Base-by-base conservation (phyloP, 2,329 filamentous ascomycete species). In the Didymella pomorum region DNA sequence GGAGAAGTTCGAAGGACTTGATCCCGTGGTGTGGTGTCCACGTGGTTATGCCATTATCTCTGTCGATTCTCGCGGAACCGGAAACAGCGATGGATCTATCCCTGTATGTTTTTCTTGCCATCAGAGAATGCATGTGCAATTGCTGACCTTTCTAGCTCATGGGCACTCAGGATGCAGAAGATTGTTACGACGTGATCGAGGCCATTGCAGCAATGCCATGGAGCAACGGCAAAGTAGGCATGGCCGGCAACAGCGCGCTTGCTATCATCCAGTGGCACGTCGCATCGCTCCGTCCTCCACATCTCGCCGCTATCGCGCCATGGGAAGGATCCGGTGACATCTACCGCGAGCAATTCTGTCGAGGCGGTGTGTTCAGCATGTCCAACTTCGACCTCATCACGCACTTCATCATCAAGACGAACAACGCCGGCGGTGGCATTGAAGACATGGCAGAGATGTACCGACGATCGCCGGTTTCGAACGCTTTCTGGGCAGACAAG, bases 251-350 rank as follows among this genome's bases (percentile, higher is more conserved):
- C 55, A 80, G 78, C 0, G 71, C 73, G 5, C 71, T 82, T 8
- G 79, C 79, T 0, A 79, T 75, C 35, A 70, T 74, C 0, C 79
- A 82, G 55, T 79, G 77, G 76, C 78, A 78, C 46, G 74, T 81
- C 12, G 80, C 79, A 0, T 70, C 78, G 0, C 65, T 76, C 41
- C 69, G 75, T 18, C 80, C 81, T 9, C 80, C 80, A 0, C 73
- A 71, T 12, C 70, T 82, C 5, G 72, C 73, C n/a, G 74, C 75
- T 0, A 80, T 83, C 33, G 80, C 79, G 0, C 83, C 72, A 43
- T 81, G 80, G 80, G 82, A 84, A 64, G 81, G 79, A 11, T 77
- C 70, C 37, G 76, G 75, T 0, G 82, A 84, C 59, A 62, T 82
- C 3, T 83, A 80, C 58, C 77, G 80, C 2, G 81, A 83, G 60